These are phyloP conservation scores for Flaveria linearis DNA, from an alignment of 129 eudicot genomes.

Conservation along the genomic window DNA sequence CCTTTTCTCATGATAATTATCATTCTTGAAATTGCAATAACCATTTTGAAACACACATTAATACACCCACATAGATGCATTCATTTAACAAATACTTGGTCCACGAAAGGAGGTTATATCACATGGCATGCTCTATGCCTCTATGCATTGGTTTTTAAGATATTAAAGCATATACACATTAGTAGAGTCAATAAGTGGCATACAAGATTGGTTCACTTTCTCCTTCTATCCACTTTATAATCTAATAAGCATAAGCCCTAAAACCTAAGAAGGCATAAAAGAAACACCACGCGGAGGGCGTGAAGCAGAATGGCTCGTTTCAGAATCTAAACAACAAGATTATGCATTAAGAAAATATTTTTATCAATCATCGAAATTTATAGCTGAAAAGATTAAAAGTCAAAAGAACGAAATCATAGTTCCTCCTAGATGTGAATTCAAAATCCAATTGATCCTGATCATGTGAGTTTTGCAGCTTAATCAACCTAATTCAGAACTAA, in stretches of 20 bases:
- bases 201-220: neutral
- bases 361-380: neutral
- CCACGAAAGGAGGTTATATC: neutral
- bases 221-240: neutral
- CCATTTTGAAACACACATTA: neutral
- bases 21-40: neutral
- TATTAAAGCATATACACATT: neutral
- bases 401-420: slow-evolving; percentile 16
- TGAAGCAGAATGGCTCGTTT: neutral
- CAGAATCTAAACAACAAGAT: neutral
- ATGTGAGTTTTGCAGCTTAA: slow-evolving; percentile 4
- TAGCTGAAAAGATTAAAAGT: neutral
- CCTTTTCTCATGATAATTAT: neutral
- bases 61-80: slow-evolving; percentile 8
- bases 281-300: neutral
- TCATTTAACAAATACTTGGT: neutral
- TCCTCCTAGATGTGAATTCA: slow-evolving; percentile 19
- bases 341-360: slow-evolving; percentile 9
- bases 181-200: neutral
- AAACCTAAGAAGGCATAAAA: slow-evolving; percentile 22
- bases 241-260: slow-evolving; percentile 26
- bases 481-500: slow-evolving; percentile 34
- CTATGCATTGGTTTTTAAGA: neutral
- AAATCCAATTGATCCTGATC: slow-evolving; percentile 24
- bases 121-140: neutral